Percentiles rank a stretch among this genome's conserved stretches.
Conservation (phyloP, 2,329 filamentous ascomycete species). For the Pseudogymnoascus sp. region DNA sequence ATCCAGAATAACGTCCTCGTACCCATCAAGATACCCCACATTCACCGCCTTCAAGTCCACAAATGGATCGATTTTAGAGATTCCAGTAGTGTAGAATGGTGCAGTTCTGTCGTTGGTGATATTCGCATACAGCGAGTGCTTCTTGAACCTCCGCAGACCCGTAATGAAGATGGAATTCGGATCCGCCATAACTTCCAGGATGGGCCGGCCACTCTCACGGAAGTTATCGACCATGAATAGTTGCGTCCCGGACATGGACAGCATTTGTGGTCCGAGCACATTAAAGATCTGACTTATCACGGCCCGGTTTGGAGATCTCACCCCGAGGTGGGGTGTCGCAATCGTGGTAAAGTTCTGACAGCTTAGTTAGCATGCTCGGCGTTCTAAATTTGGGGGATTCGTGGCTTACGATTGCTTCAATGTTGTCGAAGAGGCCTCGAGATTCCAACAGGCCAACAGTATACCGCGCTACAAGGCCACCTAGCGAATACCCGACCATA, state of each 20-base stretch:
- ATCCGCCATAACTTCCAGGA: constrained; percentile 76
- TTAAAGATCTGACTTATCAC: constrained; percentile 68
- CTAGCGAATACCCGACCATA: constrained; percentile 81
- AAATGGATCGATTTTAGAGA: constrained; percentile 72
- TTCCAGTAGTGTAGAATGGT: constrained; percentile 73
- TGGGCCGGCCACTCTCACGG: constrained; percentile 69
- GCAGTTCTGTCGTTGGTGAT: constrained; percentile 78
- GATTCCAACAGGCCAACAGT: constrained; percentile 76
- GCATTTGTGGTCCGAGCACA: constrained; percentile 68
- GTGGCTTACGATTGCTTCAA: constrained; percentile 63
- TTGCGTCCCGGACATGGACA: constrained; percentile 79
- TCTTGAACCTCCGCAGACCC: constrained; percentile 66
- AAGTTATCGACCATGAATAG: constrained; percentile 83
- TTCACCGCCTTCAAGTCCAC: constrained; percentile 57
- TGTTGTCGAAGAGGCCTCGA: constrained; percentile 67
- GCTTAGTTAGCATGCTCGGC: background rate
- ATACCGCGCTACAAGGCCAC: constrained; percentile 80
- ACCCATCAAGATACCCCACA: constrained; percentile 66
- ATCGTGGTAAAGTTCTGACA: constrained; percentile 83
- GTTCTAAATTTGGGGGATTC: background rate
- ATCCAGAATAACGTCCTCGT: constrained; percentile 69
- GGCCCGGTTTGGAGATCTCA: constrained; percentile 60
- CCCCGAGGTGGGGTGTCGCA: constrained; percentile 75
- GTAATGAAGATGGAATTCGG: constrained; percentile 78
- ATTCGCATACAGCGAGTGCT: constrained; percentile 75